Evolutionary conservation across 1,284 basidiomycete genomes (phyloP).

Genomic region (Leccinum fallax): DNA sequence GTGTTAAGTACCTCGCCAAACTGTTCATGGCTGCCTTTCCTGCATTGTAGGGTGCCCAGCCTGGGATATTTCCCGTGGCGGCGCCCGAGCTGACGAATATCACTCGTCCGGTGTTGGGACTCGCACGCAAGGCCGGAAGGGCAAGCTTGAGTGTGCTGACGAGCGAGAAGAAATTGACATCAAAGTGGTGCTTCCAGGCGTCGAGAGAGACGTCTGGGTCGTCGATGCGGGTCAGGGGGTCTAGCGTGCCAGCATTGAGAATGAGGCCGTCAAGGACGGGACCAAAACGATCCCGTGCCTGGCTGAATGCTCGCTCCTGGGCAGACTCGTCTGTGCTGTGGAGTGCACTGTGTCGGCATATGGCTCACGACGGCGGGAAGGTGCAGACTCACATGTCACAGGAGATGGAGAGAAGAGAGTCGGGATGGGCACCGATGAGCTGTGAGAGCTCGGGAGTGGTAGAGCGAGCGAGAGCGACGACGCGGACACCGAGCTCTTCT

Average conservation of each 20-base stretch:
- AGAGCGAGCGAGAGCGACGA: conserved; percentile 78
- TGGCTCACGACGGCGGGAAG: not conserved
- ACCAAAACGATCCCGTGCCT: conserved; percentile 53
- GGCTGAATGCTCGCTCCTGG: conserved; percentile 52
- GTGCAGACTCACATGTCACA: conserved; percentile 69
- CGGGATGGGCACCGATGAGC: conserved; percentile 47
- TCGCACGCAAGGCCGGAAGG: conserved; percentile 68
- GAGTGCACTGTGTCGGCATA: conserved; percentile 9
- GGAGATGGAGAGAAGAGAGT: conserved; percentile 55
- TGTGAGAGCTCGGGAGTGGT: conserved; percentile 60
- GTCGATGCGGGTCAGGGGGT: conserved; percentile 48
- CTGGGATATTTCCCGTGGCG: conserved; percentile 63
- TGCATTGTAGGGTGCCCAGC: conserved; percentile 82
- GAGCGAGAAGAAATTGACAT: conserved; percentile 85
- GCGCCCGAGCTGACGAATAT: conserved; percentile 85
- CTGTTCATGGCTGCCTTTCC: conserved; percentile 87
- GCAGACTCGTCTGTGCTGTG: conserved; percentile 59
- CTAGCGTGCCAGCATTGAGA: conserved; percentile 77
- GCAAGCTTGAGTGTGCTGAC: conserved; percentile 65
- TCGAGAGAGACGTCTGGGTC: conserved; percentile 41
- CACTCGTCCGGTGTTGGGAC: conserved; percentile 61
- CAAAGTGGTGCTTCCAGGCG: conserved; percentile 68
- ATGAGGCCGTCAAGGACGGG: conserved; percentile 70
- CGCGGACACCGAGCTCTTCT: conserved; percentile 58
- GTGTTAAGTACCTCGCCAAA: conserved; percentile 62